Percentiles rank a stretch among this genome's conserved stretches.
These are phyloP conservation scores for Boletus patriciae DNA, from an alignment of 768 basidiomycete species.

Conservation along the genomic window DNA sequence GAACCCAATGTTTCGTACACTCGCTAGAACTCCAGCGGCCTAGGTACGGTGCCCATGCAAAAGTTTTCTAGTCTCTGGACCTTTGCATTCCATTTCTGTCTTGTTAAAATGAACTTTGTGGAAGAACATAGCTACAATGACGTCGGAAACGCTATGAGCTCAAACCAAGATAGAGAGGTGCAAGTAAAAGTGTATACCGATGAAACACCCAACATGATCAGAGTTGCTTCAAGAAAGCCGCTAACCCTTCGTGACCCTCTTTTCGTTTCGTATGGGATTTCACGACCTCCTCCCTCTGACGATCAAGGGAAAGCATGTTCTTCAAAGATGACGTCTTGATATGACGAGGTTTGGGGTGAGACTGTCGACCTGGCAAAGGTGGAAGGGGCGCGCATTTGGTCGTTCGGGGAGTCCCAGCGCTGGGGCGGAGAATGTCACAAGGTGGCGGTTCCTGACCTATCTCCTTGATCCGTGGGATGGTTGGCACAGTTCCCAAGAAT, in stretches of 20 bases:
- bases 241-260: conserved; percentile 42
- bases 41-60: not conserved
- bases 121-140: not conserved
- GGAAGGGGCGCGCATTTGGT: not conserved
- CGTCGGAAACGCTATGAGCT: not conserved
- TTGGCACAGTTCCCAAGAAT: not conserved
- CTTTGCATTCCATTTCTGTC: not conserved
- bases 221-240: conserved; percentile 45
- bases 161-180: not conserved
- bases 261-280: conserved; percentile 22
- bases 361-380: conserved; percentile 23
- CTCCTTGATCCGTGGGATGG: not conserved
- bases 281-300: conserved; percentile 40
- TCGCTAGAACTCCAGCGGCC: not conserved
- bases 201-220: not conserved
- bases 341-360: conserved; percentile 40
- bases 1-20: not conserved
- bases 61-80: too few relatives aligned
- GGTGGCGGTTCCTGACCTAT: not conserved
- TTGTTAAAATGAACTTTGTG: too few relatives aligned
- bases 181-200: not conserved
- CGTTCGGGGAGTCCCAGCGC: not conserved
- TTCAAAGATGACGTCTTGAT: conserved; percentile 50
- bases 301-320: conserved; percentile 63
- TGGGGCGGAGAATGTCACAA: not conserved